Conservation (phyloP, 2,329 filamentous ascomycete species). For the Cordyceps javanica region DNA sequence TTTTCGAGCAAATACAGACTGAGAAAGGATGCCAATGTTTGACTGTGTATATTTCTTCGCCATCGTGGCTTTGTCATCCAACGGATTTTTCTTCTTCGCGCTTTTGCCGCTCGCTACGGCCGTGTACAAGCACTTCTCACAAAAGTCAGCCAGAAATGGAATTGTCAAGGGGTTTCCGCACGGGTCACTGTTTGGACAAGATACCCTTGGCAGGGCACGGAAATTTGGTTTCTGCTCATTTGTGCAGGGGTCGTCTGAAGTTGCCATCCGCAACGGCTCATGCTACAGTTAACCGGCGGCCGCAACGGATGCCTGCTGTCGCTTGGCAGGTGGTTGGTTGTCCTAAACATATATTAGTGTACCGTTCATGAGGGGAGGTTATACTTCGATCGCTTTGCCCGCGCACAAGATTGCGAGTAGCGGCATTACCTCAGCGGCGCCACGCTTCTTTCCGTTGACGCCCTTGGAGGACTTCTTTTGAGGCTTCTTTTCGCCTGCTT, state of each 20-base stretch:
- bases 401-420: conserved; percentile 17
- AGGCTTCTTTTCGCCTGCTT: conserved; percentile 68
- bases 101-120: conserved; percentile 6
- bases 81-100: background rate
- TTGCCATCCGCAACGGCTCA: background rate
- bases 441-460: conserved; percentile 41
- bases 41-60: background rate
- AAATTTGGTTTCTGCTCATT: background rate
- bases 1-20: background rate
- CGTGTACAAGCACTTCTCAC: background rate
- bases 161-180: background rate
- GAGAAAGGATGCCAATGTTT: background rate
- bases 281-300: conserved; percentile 28
- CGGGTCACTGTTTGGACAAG: background rate
- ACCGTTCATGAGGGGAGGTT: background rate
- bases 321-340: conserved; percentile 33
- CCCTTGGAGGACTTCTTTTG: conserved; percentile 48
- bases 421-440: conserved; percentile 38
- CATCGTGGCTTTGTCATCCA: background rate
- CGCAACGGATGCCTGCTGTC: conserved; percentile 36
- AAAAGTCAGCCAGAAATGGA: conserved; percentile 12
- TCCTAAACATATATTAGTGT: conserved; percentile 23
- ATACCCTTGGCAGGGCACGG: background rate
- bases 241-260: background rate
- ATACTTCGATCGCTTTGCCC: conserved; percentile 1